Conservation (phyloP, 2,329 filamentous ascomycete species). For the Claviceps africana region DNA sequence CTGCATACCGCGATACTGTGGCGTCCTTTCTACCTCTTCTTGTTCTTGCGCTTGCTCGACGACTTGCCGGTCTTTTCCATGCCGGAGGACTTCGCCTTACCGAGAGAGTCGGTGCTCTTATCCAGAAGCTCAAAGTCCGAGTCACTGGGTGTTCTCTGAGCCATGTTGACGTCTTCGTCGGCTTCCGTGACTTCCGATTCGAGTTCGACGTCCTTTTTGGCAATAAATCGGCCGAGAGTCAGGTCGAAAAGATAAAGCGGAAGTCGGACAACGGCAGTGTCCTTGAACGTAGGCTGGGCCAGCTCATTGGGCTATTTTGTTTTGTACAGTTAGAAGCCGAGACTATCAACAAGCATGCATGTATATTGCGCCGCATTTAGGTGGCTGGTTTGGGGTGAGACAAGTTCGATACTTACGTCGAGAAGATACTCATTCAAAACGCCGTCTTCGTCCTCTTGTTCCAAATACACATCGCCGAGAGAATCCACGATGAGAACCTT, state of each 20-base stretch:
- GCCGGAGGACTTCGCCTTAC: slow-evolving; percentile 36
- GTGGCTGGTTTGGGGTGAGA: too few relatives aligned
- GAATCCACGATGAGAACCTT: slow-evolving; percentile 91
- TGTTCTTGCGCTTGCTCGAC: slow-evolving; percentile 7
- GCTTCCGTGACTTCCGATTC: slow-evolving; percentile 26
- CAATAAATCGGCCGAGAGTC: slow-evolving; percentile 37
- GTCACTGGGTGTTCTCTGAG: slow-evolving; percentile 40
- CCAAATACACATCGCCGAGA: slow-evolving; percentile 83
- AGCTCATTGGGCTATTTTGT: slow-evolving; percentile 59
- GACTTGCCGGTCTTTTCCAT: slow-evolving; percentile 23
- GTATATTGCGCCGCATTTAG: background rate
- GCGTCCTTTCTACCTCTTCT: slow-evolving; percentile 3
- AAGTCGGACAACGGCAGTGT: slow-evolving; percentile 71
- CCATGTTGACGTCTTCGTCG: slow-evolving; percentile 33
- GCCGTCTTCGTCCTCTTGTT: slow-evolving; percentile 80
- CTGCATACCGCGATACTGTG: background rate
- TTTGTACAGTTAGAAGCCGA: slow-evolving; percentile 10
- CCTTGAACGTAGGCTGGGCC: slow-evolving; percentile 56
- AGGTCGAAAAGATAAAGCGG: slow-evolving; percentile 58
- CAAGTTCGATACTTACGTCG: slow-evolving; percentile 51
- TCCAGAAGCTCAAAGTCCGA: slow-evolving; percentile 51
- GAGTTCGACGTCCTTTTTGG: slow-evolving; percentile 21
- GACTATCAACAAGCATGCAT: background rate
- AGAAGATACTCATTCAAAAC: slow-evolving; percentile 71
- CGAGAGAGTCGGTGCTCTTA: slow-evolving; percentile 43